These are phyloP conservation scores for Bauhinia variegata DNA, from an alignment of 306 rosid genomes.

Conservation along the genomic window DNA sequence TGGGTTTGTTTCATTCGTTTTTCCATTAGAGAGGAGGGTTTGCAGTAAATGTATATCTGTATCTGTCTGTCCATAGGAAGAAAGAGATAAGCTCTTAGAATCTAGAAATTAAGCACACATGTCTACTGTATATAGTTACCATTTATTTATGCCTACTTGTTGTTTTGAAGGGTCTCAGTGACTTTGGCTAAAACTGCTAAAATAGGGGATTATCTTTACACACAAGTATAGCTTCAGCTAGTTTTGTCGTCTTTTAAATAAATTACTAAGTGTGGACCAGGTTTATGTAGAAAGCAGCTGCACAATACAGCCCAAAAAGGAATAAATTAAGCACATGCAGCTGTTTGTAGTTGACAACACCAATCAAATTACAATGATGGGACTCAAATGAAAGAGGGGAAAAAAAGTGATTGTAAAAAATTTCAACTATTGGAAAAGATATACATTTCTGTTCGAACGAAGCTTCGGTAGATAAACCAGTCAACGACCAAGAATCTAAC, in stretches of 20 bases:
- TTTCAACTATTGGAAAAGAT: background rate
- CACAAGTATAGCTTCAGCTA: too few relatives aligned
- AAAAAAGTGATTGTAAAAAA: too few relatives aligned
- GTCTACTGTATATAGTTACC: constrained; percentile 52
- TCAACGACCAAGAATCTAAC: too few relatives aligned
- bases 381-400: background rate
- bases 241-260: background rate
- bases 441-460: background rate
- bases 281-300: background rate
- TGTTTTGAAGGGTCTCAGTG: background rate
- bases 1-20: constrained; percentile 45
- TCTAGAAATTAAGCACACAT: constrained; percentile 39
- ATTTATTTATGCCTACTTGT: constrained; percentile 43
- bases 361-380: background rate
- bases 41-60: constrained; percentile 36
- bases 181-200: constrained; percentile 6
- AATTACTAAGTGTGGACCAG: background rate
- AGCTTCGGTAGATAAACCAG: background rate
- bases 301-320: background rate
- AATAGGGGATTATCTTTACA: background rate
- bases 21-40: constrained; percentile 39
- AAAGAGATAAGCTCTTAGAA: constrained; percentile 31
- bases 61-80: constrained; percentile 36
- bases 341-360: constrained; percentile 1
- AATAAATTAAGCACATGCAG: background rate